phyloP scores from a whole-genome alignment of 108 stramenopile species.

The Cyclotella sp. region DNA sequence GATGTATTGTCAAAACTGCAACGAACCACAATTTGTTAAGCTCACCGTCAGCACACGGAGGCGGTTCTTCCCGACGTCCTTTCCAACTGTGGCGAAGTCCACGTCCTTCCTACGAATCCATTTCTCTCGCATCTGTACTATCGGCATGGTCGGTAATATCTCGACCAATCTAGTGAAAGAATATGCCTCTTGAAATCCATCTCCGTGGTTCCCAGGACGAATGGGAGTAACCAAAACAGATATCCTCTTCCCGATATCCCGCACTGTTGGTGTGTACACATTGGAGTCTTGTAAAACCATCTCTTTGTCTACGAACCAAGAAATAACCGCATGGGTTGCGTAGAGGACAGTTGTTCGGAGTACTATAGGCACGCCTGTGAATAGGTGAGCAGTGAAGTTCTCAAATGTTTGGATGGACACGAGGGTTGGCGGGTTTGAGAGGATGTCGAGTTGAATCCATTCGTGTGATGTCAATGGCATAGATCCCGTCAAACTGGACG shows the following conservation, averaged over 20 bases:
- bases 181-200: conserved; percentile 46
- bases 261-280: conserved; percentile 21
- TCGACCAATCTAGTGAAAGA: conserved; percentile 28
- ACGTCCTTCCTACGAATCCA: conserved; percentile 15
- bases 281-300: conserved; percentile 34
- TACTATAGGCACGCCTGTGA: conserved; percentile 64
- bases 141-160: conserved; percentile 44
- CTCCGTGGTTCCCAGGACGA: conserved; percentile 44
- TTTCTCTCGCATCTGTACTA: conserved; percentile 40
- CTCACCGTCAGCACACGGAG: conserved; percentile 43
- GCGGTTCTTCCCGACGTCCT: background rate
- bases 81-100: background rate
- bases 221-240: conserved; percentile 40
- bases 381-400: conserved; percentile 56
- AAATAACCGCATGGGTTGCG: conserved; percentile 54
- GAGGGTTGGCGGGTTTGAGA: conserved; percentile 62
- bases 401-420: conserved; percentile 63
- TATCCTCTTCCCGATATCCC: conserved; percentile 43
- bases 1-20: background rate
- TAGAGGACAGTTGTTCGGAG: conserved; percentile 50
- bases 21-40: background rate
- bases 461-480: background rate
- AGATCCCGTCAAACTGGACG: background rate
- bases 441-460: conserved; percentile 22
- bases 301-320: conserved; percentile 65